These are phyloP conservation scores for Alnus rubra DNA, from an alignment of 306 rosid genomes.

Conservation along the genomic window DNA sequence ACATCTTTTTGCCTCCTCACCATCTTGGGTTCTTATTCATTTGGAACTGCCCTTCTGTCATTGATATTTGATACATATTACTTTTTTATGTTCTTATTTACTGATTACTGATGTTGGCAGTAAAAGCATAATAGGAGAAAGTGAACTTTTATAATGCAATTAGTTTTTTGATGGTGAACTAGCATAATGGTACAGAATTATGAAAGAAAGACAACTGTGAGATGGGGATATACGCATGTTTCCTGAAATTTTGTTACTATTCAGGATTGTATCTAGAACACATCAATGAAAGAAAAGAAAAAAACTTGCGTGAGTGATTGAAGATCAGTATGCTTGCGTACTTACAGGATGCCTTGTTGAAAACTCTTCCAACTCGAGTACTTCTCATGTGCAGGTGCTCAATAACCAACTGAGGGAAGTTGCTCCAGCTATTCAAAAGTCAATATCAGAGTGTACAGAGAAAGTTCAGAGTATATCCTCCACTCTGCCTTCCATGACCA, in stretches of 20 bases:
- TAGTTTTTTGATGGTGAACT: not conserved
- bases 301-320: not conserved
- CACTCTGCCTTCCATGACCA: slow-evolving; percentile 64
- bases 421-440: slow-evolving; percentile 89
- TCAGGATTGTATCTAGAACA: not conserved
- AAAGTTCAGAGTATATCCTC: slow-evolving; percentile 73
- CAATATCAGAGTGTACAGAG: slow-evolving; percentile 96
- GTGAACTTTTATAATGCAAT: not conserved
- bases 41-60: slow-evolving; percentile 12
- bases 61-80: not conserved
- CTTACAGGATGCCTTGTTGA: slow-evolving; percentile 10
- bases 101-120: slow-evolving; percentile 3
- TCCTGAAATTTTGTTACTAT: not conserved
- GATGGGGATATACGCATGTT: not conserved
- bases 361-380: slow-evolving; percentile 24
- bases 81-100: slow-evolving; percentile 1
- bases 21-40: slow-evolving; percentile 10
- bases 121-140: not conserved
- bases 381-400: slow-evolving; percentile 64
- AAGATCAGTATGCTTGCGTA: slow-evolving; percentile 14
- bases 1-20: not conserved
- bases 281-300: not conserved
- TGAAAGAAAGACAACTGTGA: not conserved
- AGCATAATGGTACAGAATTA: not conserved
- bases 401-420: slow-evolving; percentile 97